Evolutionary conservation across 257 asterid species (phyloP), one percentile per base, ranked within the genome.

Genomic region (Leptodermis oblonga): DNA sequence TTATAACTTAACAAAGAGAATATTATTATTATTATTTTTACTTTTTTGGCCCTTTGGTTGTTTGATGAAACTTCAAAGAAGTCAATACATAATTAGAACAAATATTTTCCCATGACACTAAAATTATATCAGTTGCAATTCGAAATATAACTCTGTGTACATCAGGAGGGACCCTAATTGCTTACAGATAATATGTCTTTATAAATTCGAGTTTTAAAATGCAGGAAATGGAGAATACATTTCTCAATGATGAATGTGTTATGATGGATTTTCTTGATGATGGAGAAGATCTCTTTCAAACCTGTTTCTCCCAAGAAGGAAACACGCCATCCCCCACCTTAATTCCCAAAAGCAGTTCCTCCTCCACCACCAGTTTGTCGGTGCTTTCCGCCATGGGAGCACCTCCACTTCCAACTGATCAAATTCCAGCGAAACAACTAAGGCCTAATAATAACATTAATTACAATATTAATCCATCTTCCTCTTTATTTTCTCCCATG

Each of bases 151-250:
- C n/a, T n/a, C n/a, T n/a, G n/a, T n/a, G n/a, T n/a, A n/a, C n/a
- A n/a, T n/a, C n/a, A n/a, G n/a, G n/a, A n/a, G n/a, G n/a, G n/a
- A n/a, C n/a, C n/a, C n/a, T n/a, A n/a, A n/a, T n/a, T n/a, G n/a
- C n/a, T n/a, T n/a, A n/a, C n/a, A n/a, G n/a, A n/a, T n/a, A n/a
- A n/a, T n/a, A n/a, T 39, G 43, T 4, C 43, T 39, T 39, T 39
- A 10, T n/a, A 39, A 23, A 52, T 23, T 52, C n/a, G 28, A 23
- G 7, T 52, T n/a, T 22, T 0, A 5, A 23, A 5, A 4, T 72
- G 41, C 66, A 63, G 76, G 62, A 37, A 46, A 64, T 26, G 70
- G 76, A 54, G 23, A 71, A 72, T 65, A 26, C 62, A 55, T n/a
- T 22, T 34, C 22, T 52, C 54, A 34, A 37, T 34, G 70, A 63